Conservation (phyloP, 192 early-diverging fungal genomes). For the Backusella sp. region DNA sequence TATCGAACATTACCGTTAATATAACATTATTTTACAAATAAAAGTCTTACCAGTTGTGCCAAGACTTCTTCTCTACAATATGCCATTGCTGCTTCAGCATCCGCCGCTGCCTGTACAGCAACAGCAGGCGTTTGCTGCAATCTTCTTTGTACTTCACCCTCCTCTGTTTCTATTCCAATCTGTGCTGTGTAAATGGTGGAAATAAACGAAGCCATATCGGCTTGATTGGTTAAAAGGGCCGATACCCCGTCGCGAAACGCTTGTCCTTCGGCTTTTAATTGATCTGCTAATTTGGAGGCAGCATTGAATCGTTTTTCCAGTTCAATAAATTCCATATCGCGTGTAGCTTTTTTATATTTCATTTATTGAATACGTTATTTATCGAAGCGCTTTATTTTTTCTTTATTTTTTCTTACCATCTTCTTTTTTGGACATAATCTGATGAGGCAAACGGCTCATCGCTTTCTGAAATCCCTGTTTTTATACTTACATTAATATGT, state of each 20-base stretch:
- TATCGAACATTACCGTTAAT: conserved; percentile 7
- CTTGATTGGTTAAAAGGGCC: conserved; percentile 32
- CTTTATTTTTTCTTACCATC: conserved; percentile 24
- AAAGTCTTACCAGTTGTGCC: conserved; percentile 56
- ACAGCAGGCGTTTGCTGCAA: conserved; percentile 41
- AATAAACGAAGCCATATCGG: conserved; percentile 24
- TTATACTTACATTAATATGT: not conserved
- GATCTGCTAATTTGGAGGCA: conserved; percentile 56
- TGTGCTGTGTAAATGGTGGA: conserved; percentile 23
- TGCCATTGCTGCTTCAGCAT: conserved; percentile 49
- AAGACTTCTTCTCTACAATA: conserved; percentile 55
- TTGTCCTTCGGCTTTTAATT: conserved; percentile 64
- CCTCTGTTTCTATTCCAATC: conserved; percentile 41
- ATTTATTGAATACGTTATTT: not conserved
- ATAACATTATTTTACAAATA: not conserved
- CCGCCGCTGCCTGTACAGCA: conserved; percentile 47
- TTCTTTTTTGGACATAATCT: conserved; percentile 58
- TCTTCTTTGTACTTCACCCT: conserved; percentile 49
- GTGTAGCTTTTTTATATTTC: conserved; percentile 53
- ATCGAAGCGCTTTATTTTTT: not conserved
- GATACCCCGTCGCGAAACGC: conserved; percentile 63
- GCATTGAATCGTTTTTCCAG: conserved; percentile 63
- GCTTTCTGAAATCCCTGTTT: conserved; percentile 74
- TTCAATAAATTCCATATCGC: conserved; percentile 56
- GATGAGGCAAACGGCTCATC: conserved; percentile 75